Evolutionary conservation across 176 grass and related monocot species (phyloP), one percentile per base, ranked within the genome.

Genomic region (Oryza meyeriana): DNA sequence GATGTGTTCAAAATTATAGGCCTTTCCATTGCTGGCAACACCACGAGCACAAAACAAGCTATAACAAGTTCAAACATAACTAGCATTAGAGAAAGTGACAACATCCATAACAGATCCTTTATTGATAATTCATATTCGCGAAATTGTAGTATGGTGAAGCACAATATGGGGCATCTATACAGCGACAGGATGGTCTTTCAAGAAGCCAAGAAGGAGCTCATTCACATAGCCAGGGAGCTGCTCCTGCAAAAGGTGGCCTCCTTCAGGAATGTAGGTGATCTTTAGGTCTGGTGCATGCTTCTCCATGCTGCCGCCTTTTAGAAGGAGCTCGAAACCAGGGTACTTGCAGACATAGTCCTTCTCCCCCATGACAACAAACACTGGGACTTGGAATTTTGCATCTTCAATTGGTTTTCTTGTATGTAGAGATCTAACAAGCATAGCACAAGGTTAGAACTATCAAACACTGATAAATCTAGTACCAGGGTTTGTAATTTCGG

Each of bases 171-270:
- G 64, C 47, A 29, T 74, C 25, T 87, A 66, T 17, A 12, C 33
- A 47, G 74, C 29, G 5, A 74, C 71, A 67, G 50, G 64, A 74
- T 97, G 90, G 27, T 67, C 83, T 41, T 93, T 85, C 25, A 93
- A 45, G 67, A 93, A 97, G 55, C 50, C 13, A 39, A 89, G 87
- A 39, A 89, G 87, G 16, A 89, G 36, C 29, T 83, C 48, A 76
- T 91, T 97, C 27, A 91, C 94, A 41, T 83, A 69, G 35, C 87
- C 88, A 0, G 91, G 88, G 36, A 97, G 93, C 38, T 97, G 94
- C 81, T 97, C 91, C 70, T 89, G 94, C 74, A 90, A 86, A 71
- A 91, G 93, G 73, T 93, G 91, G 55, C 61, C 59, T 64, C 91
- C 91, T 81, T 93, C 91, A 25, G 86, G 86, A 61, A 97, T 77